Percentiles rank a stretch among this genome's conserved stretches.
phyloP scores from a whole-genome alignment of 2,329 filamentous ascomycete species.

The Stenocarpella maydis region DNA sequence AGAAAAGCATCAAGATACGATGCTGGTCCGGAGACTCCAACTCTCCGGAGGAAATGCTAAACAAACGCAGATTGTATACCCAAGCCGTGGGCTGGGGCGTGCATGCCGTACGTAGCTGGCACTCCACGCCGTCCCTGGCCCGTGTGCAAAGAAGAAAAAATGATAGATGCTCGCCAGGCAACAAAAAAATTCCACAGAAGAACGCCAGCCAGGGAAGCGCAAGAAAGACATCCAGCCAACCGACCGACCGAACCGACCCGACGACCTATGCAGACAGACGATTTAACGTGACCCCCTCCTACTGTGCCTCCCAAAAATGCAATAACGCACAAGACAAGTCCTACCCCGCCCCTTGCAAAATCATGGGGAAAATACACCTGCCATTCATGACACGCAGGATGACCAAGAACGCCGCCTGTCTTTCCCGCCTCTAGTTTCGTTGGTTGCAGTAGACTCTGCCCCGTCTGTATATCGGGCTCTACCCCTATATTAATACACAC shows the following conservation, averaged over 20 bases:
- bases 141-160: too few relatives aligned
- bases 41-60: background rate
- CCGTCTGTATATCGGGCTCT: background rate
- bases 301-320: background rate
- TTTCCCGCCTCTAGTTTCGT: background rate
- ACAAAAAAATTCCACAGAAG: background rate
- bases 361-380: constrained; percentile 5
- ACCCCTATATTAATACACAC: too few relatives aligned
- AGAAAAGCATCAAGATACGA: background rate
- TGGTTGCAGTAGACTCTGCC: background rate
- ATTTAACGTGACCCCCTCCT: background rate
- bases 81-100: too few relatives aligned
- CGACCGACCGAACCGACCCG: background rate
- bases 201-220: background rate
- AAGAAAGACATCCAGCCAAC: too few relatives aligned
- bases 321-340: background rate
- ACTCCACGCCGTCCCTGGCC: too few relatives aligned
- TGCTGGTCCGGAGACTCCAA: background rate
- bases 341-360: background rate
- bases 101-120: too few relatives aligned
- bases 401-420: constrained; percentile 4
- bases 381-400: background rate
- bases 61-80: too few relatives aligned
- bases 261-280: background rate
- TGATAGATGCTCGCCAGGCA: background rate